Base-by-base conservation (phyloP, 1,284 basidiomycete genomes). In the Ustilago xerochloae region DNA sequence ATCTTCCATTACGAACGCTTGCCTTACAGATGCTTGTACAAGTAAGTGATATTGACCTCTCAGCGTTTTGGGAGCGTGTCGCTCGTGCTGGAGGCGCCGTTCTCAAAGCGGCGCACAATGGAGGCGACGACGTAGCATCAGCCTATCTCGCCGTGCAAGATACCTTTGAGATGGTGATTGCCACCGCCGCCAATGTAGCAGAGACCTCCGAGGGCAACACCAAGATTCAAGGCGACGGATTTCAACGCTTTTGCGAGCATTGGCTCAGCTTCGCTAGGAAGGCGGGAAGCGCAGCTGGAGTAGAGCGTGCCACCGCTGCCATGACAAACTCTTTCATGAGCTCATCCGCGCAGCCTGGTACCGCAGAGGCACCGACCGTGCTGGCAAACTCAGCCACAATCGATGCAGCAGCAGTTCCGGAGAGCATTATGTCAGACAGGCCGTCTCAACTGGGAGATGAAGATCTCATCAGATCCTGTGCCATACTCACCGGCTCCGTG, bases 11-110 rank as follows among this genome's bases (percentile, higher is more conserved):
- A 9, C 61, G 75, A 8, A 56, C 70, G 10, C 35, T 67, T 1
- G 67, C 75, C 36, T 45, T 80, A 29, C 47, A 64, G 8, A 20
- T 75, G 47, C 72, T 81, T 12, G 53, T 69, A 3, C 60, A 49
- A 38, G 75, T 70, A 2, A 61, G 71, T 18, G 66, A 68, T 20
- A 50, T 81, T 28, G 77, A 81, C 20, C 47, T 65, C 2, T 51
- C 51, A 13, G 78, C 78, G 18, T 74, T 78, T 45, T 80, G 78
- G 78, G 75, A 80, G 39, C 66, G 77, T 4, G 68, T 59, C 4
- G 73, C 73, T 13, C 65, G 77, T 6, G 36, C 63, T 13, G 76
- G 69, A 7, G 63, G 56, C 3, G 51, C 61, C 13, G 59, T 66
- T 9, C 59, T 71, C 38, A 74, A 70, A 22, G 38, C 38, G 4